Base-by-base conservation (phyloP, 805 yeast species). In the Teunomyces cretensis region DNA sequence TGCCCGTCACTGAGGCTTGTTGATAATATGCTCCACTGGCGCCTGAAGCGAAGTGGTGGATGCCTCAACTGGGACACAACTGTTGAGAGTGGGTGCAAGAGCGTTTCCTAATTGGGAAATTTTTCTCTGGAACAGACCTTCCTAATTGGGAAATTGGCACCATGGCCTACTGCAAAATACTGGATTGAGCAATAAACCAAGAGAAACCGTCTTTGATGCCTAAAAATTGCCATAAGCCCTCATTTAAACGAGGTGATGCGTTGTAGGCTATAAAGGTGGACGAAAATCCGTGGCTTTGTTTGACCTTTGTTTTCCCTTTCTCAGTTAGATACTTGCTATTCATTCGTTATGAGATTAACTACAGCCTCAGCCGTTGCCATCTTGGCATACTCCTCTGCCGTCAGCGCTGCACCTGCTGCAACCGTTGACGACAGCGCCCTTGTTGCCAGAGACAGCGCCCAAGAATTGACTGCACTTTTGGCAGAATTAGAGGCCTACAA, bases 371-470 rank as follows among this genome's bases (percentile, higher is more conserved):
- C 61, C 51, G 52, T 63, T 39, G 61, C 69, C 30, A 31, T 68
- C 13, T 51, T 61, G 40, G 66, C 66, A 9, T 48, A 52, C 16
- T 14, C 58, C 12, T 54, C 62, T 30, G 56, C 61, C 9, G 58
- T 60, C 24, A 51, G 56, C n/a, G 70, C 73, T 26, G 71, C 72
- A 6, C 74, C 75, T 19, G 50, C 68, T n/a, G 39, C 51, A 6
- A 50, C 52, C 27, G 54, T 22, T 41, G 36, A 36, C 6, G 43
- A 39, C 9, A 28, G 39, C 15, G 27, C 51, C 5, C 32, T 48
- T 36, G 42, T 45, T 31, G 30, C 22, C 26, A 30, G 58, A 45
- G 45, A 43, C 36, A 30, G 15, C 27, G n/a, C 39, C 40, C 47
- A 54, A 19, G 60, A 55, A 4, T 47, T 60, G 40, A 54, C 50